These are phyloP conservation scores for Fusarium sp. DNA, from an alignment of 2,329 filamentous ascomycete genomes.

Conservation along the genomic window DNA sequence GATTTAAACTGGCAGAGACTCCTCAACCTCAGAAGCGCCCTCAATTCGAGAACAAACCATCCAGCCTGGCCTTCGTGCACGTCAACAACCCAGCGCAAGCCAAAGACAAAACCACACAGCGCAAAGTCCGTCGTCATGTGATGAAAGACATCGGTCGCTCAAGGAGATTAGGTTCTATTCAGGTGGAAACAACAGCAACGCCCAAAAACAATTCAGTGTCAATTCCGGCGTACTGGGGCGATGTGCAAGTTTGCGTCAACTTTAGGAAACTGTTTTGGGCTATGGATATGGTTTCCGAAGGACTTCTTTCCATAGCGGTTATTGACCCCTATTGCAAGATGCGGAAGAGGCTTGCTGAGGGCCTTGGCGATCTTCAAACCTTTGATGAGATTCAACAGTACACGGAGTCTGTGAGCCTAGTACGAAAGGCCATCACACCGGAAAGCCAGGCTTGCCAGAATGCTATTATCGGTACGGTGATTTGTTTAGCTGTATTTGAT, in stretches of 20 bases:
- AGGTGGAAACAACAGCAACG: not conserved
- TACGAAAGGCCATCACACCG: constrained; percentile 19
- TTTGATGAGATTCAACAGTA: constrained; percentile 33
- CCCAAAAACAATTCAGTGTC: not conserved
- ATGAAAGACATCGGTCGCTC: constrained; percentile 39
- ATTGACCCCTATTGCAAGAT: constrained; percentile 14
- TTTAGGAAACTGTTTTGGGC: constrained; percentile 37
- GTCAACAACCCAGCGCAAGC: constrained; percentile 26
- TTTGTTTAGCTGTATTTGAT: constrained; percentile 41
- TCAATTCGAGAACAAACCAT: not conserved
- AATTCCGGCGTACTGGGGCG: constrained; percentile 35
- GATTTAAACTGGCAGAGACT: not conserved
- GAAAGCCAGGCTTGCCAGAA: constrained; percentile 1
- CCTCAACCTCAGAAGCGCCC: not conserved
- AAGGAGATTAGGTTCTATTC: constrained; percentile 3
- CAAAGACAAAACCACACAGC: constrained; percentile 28
- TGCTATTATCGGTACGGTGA: constrained; percentile 34
- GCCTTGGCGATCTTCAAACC: not conserved
- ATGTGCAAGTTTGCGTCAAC: constrained; percentile 36
- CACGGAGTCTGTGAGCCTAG: constrained; percentile 32
- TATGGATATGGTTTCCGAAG: constrained; percentile 41
- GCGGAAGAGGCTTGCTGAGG: not conserved
- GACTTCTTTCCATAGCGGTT: constrained; percentile 34
- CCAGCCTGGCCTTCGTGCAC: constrained; percentile 30
- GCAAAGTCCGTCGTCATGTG: constrained; percentile 44